Conservation (phyloP, 768 basidiomycete genomes). For the Phylloporus sp. region DNA sequence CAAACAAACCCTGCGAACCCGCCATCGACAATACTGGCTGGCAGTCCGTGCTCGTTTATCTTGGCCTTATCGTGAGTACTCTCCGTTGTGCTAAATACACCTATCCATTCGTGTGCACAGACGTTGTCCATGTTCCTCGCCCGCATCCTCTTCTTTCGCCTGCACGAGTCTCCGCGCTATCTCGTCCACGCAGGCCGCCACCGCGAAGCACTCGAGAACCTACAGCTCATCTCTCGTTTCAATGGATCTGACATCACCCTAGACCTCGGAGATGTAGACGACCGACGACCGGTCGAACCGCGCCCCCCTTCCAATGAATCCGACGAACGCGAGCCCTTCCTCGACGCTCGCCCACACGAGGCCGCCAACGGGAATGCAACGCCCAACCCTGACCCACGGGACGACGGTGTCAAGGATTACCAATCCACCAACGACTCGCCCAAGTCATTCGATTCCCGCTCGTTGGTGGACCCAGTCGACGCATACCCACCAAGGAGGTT, state of each 20-base stretch:
- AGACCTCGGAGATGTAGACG: conserved; percentile 67
- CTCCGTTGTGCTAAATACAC: background rate
- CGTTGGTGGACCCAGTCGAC: conserved; percentile 23
- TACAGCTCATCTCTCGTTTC: conserved; percentile 81
- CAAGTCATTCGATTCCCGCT: conserved; percentile 26
- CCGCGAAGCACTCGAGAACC: conserved; percentile 76
- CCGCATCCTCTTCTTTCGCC: conserved; percentile 83
- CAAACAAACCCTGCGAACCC: conserved; percentile 55
- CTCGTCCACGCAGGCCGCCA: conserved; percentile 86
- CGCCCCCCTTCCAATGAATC: conserved; percentile 14
- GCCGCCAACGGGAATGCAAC: conserved; percentile 20
- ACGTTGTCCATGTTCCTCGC: conserved; percentile 84
- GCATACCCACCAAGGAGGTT: conserved; percentile 23
- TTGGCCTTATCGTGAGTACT: conserved; percentile 79
- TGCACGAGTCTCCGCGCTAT: conserved; percentile 93
- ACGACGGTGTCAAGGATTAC: conserved; percentile 24
- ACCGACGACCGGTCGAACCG: conserved; percentile 29
- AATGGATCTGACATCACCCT: conserved; percentile 74
- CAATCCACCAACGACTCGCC: conserved; percentile 29
- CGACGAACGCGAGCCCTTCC: conserved; percentile 29
- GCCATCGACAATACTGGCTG: conserved; percentile 77
- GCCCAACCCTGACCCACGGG: conserved; percentile 12
- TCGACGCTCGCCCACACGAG: conserved; percentile 14
- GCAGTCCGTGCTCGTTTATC: conserved; percentile 74
- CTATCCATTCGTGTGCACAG: conserved; percentile 38